These are phyloP conservation scores for Helminthosporium solani DNA, from an alignment of 2,329 filamentous ascomycete genomes.

Conservation along the genomic window DNA sequence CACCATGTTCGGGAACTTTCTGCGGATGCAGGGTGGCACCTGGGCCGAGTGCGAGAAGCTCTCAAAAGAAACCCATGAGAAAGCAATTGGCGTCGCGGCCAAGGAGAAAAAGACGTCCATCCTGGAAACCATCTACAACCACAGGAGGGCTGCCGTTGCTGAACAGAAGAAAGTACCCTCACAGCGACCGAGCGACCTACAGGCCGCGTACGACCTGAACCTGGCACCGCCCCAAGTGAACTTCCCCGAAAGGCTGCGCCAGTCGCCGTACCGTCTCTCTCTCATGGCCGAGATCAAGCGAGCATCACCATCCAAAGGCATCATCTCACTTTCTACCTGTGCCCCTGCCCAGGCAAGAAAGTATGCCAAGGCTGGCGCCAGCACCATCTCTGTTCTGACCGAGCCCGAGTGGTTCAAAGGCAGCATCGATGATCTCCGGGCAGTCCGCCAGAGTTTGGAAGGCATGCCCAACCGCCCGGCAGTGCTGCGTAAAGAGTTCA, in stretches of 20 bases:
- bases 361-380: constrained; percentile 91
- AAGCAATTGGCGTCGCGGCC: constrained; percentile 35
- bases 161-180: constrained; percentile 84
- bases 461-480: constrained; percentile 91
- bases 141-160: constrained; percentile 72
- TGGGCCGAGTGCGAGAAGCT: constrained; percentile 78
- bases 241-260: constrained; percentile 74
- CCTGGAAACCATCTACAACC: constrained; percentile 84
- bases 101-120: constrained; percentile 75
- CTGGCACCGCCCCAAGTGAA: constrained; percentile 81
- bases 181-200: constrained; percentile 76
- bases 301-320: constrained; percentile 92
- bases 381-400: constrained; percentile 96
- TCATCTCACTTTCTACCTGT: constrained; percentile 83
- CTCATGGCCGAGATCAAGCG: constrained; percentile 98
- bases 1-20: constrained; percentile 88
- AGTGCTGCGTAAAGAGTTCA: constrained; percentile 90
- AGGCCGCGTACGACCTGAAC: constrained; percentile 81
- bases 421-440: constrained; percentile 86
- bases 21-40: constrained; percentile 83
- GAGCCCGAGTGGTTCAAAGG: constrained; percentile 99
- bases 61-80: constrained; percentile 36
- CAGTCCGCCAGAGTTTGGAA: constrained; percentile 83
- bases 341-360: constrained; percentile 86
- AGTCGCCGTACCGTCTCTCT: constrained; percentile 84